phyloP scores from a whole-genome alignment of 371 early-diverging fungal genomes.

The Basidiobolus meristosporus region DNA sequence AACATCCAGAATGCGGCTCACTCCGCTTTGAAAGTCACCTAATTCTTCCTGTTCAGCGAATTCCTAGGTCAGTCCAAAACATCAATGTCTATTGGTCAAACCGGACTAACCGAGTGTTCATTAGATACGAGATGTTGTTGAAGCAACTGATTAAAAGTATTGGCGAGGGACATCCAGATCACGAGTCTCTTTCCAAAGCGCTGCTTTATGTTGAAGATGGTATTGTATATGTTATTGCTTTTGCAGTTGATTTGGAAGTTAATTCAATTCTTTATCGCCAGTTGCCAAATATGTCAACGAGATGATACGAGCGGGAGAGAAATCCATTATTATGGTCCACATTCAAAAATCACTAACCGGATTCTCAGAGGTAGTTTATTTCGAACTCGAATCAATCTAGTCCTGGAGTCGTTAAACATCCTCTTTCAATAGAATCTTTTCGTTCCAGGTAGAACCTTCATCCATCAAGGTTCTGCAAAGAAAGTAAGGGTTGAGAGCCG shows the following conservation, averaged over 20 bases:
- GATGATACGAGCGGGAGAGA: slow-evolving; percentile 50
- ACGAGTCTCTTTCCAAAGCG: slow-evolving; percentile 24
- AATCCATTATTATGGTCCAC: slow-evolving; percentile 35
- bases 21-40: slow-evolving; percentile 54
- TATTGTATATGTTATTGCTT: slow-evolving; percentile 11
- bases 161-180: slow-evolving; percentile 34
- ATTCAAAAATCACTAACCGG: slow-evolving; percentile 39
- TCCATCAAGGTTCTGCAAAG: slow-evolving; percentile 31
- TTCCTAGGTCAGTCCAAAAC: slow-evolving; percentile 15
- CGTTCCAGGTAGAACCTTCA: slow-evolving; percentile 35
- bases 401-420: too few species aligned
- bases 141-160: slow-evolving; percentile 44
- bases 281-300: slow-evolving; percentile 43
- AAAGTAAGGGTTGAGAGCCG: slow-evolving; percentile 12
- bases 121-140: slow-evolving; percentile 48
- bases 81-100: too few species aligned
- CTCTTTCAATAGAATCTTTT: slow-evolving; percentile 16
- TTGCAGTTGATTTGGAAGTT: too few species aligned
- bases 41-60: slow-evolving; percentile 66
- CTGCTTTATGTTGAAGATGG: slow-evolving; percentile 22
- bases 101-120: too few species aligned
- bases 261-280: background rate
- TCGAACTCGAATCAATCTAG: background rate
- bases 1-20: slow-evolving; percentile 22
- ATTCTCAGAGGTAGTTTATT: slow-evolving; percentile 13